A percentile compares a stretch with the other conserved stretches of the same genome.
Conservation (phyloP, 1,284 basidiomycete genomes). For the Porphyrellus sp. region DNA sequence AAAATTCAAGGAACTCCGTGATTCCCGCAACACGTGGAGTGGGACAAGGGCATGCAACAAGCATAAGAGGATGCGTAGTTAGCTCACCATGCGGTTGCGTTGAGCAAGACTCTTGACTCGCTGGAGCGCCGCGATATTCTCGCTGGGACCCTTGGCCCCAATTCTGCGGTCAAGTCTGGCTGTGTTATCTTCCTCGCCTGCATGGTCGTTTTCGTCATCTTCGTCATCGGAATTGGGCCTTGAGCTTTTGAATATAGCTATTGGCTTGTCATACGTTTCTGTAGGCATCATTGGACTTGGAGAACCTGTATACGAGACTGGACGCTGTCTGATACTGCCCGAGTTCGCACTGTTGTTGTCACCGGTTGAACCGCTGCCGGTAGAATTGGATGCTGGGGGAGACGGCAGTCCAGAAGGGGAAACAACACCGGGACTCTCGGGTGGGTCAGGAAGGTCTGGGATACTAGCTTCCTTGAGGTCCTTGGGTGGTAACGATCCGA, state of each 20-base stretch:
- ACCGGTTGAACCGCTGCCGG: conserved; percentile 71
- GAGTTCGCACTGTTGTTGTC: conserved; percentile 52
- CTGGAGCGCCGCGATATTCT: conserved; percentile 58
- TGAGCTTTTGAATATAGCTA: conserved; percentile 30
- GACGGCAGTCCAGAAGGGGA: conserved; percentile 66
- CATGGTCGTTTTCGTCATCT: conserved; percentile 63
- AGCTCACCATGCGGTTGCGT: conserved; percentile 64
- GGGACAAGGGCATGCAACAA: conserved; percentile 21
- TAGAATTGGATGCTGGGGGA: conserved; percentile 77
- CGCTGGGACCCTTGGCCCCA: conserved; percentile 39
- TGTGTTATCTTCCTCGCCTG: conserved; percentile 60
- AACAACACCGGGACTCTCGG: conserved; percentile 50
- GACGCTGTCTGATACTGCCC: conserved; percentile 45
- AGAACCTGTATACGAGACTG: conserved; percentile 31
- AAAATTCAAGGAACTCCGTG: not conserved
- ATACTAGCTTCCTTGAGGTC: conserved; percentile 36
- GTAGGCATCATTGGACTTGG: conserved; percentile 35
- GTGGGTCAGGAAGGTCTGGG: conserved; percentile 68
- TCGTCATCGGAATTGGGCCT: conserved; percentile 41
- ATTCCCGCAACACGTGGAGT: conserved; percentile 25
- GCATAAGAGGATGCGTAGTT: conserved; percentile 13
- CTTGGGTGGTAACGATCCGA: conserved; percentile 34
- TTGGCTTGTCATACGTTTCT: conserved; percentile 32
- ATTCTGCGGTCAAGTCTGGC: conserved; percentile 53
- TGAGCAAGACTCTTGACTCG: conserved; percentile 66